Conservation (phyloP, 441 rosid genomes). For the Raphanus hybrid region DNA sequence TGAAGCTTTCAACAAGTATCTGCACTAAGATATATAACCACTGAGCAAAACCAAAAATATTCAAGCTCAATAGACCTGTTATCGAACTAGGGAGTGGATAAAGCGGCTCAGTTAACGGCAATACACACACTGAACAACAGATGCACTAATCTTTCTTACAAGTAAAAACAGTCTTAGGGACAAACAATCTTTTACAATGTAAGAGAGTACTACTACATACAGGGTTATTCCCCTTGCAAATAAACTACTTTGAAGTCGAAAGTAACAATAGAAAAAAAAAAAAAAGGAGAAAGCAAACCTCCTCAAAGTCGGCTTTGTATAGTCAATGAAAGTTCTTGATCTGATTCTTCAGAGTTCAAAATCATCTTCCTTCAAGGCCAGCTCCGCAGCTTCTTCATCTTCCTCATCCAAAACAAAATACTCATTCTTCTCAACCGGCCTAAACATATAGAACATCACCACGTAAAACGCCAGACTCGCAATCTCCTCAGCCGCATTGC, state of each 20-base stretch:
- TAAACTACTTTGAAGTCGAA: conserved; percentile 8
- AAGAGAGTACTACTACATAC: background rate
- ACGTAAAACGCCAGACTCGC: conserved; percentile 70
- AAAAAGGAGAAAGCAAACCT: background rate
- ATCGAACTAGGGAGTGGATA: conserved; percentile 12
- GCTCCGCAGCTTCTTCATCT: conserved; percentile 89
- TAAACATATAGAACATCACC: conserved; percentile 88
- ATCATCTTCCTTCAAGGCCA: conserved; percentile 84
- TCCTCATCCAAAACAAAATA: conserved; percentile 84
- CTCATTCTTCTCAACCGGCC: conserved; percentile 93
- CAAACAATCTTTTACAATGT: background rate
- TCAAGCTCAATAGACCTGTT: background rate
- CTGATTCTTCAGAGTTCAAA: conserved; percentile 75
- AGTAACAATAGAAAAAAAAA: background rate
- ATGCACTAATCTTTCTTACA: conserved; percentile 4
- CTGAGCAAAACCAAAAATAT: background rate
- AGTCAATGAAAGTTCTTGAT: conserved; percentile 29
- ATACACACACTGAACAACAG: conserved; percentile 3
- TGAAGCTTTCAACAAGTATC: background rate
- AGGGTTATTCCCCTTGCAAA: conserved; percentile 19
- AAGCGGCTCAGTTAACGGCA: background rate
- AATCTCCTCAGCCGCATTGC: conserved; percentile 83
- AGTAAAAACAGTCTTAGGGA: background rate
- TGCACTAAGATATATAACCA: background rate
- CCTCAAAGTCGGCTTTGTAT: background rate